Conservation (phyloP, 163 green algal species). For the Volvox carteri region DNA sequence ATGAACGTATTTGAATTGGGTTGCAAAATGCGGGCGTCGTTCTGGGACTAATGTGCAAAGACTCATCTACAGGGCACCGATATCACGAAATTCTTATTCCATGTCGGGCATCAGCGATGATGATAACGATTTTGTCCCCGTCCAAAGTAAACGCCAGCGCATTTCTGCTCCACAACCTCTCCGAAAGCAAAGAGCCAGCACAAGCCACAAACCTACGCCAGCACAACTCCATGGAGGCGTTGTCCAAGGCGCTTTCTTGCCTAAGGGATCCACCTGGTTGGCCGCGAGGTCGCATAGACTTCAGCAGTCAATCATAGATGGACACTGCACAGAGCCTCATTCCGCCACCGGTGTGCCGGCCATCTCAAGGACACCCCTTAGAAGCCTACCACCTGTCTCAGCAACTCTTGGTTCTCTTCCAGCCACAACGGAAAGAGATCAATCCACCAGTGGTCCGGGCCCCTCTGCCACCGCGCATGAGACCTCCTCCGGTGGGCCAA, state of each 20-base stretch:
- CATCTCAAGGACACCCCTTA: slow-evolving; percentile 4
- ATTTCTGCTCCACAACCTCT: background rate
- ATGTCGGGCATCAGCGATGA: slow-evolving; percentile 17
- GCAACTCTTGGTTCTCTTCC: background rate
- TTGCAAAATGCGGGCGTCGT: too few relatives aligned
- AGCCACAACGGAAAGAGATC: background rate
- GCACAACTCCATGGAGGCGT: background rate
- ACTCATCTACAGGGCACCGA: too few relatives aligned
- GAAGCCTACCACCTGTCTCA: background rate
- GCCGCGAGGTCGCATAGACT: background rate
- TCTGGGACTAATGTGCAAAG: too few relatives aligned
- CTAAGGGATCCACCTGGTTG: background rate
- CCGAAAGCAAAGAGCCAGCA: background rate
- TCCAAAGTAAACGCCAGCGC: background rate
- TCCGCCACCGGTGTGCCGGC: background rate
- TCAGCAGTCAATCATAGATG: background rate
- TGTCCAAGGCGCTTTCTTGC: slow-evolving; percentile 8
- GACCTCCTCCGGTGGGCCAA: background rate
- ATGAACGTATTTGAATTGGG: too few relatives aligned
- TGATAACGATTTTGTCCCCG: slow-evolving; percentile 18
- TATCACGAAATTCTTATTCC: too few relatives aligned
- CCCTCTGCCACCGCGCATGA: background rate
- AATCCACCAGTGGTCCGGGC: background rate
- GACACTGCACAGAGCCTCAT: background rate
- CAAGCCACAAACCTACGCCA: background rate